phyloP scores from a whole-genome alignment of 2,329 filamentous ascomycete genomes.

The Alternaria sp. region DNA sequence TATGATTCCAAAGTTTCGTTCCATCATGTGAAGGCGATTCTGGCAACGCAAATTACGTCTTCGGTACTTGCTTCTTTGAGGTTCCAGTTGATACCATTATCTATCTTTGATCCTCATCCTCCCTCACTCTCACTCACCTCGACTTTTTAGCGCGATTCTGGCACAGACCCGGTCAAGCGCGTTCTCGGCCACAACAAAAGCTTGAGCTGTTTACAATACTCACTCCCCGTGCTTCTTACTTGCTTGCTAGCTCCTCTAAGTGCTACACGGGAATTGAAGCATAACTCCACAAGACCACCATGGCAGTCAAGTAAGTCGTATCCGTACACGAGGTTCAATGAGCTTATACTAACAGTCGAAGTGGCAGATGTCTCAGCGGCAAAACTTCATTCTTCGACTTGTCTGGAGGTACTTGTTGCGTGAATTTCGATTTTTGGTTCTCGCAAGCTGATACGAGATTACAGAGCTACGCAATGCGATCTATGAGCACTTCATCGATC shows the following conservation, averaged over 20 bases:
- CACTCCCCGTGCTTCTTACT: no score
- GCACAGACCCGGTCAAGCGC: not conserved
- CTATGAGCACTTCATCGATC: not conserved
- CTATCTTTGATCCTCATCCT: no score
- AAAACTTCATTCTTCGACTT: not conserved
- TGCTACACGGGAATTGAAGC: rapidly evolving
- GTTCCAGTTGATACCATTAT: rapidly evolving
- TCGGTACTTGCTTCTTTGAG: no score
- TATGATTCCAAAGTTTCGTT: not conserved
- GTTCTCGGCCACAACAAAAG: no score
- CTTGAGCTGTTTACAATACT: no score
- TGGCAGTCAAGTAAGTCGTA: not conserved
- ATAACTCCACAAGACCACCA: not conserved
- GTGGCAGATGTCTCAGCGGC: rapidly evolving
- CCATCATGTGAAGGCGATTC: no score
- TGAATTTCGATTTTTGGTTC: rapidly evolving
- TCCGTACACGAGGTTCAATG: not conserved
- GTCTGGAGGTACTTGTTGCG: not conserved
- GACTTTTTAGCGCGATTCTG: not conserved
- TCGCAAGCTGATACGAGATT: rapidly evolving
- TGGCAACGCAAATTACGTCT: rapidly evolving
- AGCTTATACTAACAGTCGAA: not conserved
- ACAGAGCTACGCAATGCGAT: not conserved
- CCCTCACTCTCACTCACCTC: not conserved
- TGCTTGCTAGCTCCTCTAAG: no score